These are phyloP conservation scores for Stentor coeruleus DNA, from an alignment of 73 alveolate species.

Conservation along the genomic window DNA sequence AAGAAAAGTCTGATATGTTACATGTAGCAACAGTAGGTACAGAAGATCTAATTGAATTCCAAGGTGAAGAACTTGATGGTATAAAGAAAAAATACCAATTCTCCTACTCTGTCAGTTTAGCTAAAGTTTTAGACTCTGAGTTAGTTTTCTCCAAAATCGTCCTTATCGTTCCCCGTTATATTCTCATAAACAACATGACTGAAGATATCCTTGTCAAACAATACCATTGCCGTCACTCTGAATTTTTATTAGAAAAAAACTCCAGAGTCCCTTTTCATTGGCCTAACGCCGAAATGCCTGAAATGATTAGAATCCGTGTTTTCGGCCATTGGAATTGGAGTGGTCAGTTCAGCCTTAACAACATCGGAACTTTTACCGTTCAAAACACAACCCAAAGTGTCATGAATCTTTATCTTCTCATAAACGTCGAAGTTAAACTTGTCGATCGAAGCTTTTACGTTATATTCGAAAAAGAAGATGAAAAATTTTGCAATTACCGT, in stretches of 20 bases:
- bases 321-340: slow-evolving; percentile 18
- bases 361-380: slow-evolving; percentile 7
- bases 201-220: background rate
- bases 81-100: slow-evolving; percentile 9
- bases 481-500: background rate
- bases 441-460: background rate
- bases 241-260: background rate
- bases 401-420: background rate
- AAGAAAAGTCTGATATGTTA: background rate
- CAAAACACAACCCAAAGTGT: background rate
- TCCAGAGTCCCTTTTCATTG: slow-evolving; percentile 26
- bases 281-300: background rate
- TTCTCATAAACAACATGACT: slow-evolving; percentile 30
- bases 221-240: background rate
- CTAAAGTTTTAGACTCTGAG: slow-evolving; percentile 30
- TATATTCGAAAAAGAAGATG: background rate
- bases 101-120: slow-evolving; percentile 29
- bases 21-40: slow-evolving; percentile 6
- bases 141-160: slow-evolving; percentile 34
- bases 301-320: background rate
- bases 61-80: slow-evolving; percentile 12
- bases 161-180: slow-evolving; percentile 38
- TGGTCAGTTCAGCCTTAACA: slow-evolving; percentile 5
- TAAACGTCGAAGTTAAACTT: slow-evolving; percentile 27
- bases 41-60: slow-evolving; percentile 12